phyloP scores from a whole-genome alignment of 1,284 basidiomycete genomes.

The Athelia psychrophila region DNA sequence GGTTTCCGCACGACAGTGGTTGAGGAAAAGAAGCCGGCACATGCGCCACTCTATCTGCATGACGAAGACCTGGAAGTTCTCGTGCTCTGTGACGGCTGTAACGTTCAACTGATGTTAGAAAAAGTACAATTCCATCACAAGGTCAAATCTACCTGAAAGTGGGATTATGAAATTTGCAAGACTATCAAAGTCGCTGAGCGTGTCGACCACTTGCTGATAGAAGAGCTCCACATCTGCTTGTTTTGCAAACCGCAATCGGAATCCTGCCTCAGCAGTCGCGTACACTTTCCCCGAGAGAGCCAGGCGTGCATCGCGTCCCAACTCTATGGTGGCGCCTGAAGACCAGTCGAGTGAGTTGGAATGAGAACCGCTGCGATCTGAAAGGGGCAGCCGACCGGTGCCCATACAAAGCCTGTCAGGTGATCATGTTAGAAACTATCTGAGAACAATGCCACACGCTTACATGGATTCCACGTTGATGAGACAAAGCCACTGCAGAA shows the following conservation, averaged over 20 bases:
- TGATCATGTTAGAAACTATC: neutral
- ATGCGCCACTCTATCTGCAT: conserved; percentile 33
- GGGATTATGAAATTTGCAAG: conserved; percentile 1
- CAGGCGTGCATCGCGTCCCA: conserved; percentile 31
- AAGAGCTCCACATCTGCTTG: conserved; percentile 27
- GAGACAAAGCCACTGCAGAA: conserved; percentile 35
- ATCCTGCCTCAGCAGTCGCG: conserved; percentile 26
- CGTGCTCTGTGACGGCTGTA: conserved; percentile 33
- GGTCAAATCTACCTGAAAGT: neutral
- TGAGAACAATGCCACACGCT: neutral
- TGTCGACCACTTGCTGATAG: conserved; percentile 28
- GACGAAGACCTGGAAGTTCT: conserved; percentile 38
- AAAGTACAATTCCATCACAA: neutral
- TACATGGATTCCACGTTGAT: conserved; percentile 38
- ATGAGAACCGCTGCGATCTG: conserved; percentile 26
- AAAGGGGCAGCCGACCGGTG: conserved; percentile 34
- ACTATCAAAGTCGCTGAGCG: conserved; percentile 1
- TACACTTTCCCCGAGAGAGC: conserved; percentile 31
- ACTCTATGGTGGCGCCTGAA: conserved; percentile 22
- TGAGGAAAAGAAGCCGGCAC: conserved; percentile 33
- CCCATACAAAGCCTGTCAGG: conserved; percentile 35
- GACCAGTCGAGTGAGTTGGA: conserved; percentile 17
- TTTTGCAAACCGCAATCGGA: conserved; percentile 25
- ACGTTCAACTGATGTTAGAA: conserved; percentile 1
- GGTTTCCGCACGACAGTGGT: conserved; percentile 14